Percentiles rank a stretch among this genome's conserved stretches.
Evolutionary conservation across 225 moss, liverwort and hornwort genomes (phyloP).

Genomic region (Rhytidiadelphus loreus): DNA sequence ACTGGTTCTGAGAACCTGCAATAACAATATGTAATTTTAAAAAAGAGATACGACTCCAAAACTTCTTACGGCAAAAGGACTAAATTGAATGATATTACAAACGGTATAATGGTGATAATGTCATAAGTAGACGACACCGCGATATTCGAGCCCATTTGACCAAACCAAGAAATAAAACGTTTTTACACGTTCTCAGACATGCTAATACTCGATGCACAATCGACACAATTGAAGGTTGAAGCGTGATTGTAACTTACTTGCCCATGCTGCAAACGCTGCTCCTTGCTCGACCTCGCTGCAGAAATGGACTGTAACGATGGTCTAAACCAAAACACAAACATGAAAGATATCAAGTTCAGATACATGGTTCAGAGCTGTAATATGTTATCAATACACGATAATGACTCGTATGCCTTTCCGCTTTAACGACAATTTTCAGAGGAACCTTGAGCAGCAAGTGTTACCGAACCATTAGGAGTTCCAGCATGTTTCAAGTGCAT

Average conservation of each 20-base stretch:
- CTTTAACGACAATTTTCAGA: not conserved
- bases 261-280: slow-evolving; percentile 7
- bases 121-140: not conserved
- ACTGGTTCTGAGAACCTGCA: slow-evolving; percentile 18
- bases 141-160: not conserved
- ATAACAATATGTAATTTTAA: not conserved
- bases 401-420: not conserved
- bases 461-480: not conserved
- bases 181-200: not conserved
- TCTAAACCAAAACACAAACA: slow-evolving; percentile 13
- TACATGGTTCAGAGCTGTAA: not conserved
- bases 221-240: not conserved
- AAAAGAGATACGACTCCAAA: not conserved
- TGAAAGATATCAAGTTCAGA: not conserved
- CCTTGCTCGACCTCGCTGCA: slow-evolving; percentile 9
- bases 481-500: not conserved
- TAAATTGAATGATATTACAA: not conserved
- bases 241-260: slow-evolving; percentile 7
- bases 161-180: not conserved
- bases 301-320: slow-evolving; percentile 3
- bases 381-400: not conserved
- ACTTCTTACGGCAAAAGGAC: not conserved
- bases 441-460: not conserved
- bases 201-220: not conserved
- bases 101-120: not conserved